A percentile compares a stretch with the other conserved stretches of the same genome.
Conservation (phyloP, 148 eudicot species). For the Nyssa sinensis region DNA sequence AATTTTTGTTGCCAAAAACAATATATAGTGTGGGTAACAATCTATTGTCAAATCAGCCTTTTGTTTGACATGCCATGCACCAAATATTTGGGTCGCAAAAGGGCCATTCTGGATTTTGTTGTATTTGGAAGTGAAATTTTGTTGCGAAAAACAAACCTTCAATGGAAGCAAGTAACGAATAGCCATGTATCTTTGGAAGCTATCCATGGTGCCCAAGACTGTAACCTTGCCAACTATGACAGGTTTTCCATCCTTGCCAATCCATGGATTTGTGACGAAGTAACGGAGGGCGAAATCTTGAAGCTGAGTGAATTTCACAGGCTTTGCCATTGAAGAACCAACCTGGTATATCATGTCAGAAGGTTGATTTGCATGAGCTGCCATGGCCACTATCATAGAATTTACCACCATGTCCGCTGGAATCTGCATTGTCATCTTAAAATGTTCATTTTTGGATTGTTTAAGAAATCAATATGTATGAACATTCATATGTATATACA, state of each 20-base stretch:
- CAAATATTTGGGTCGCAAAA: too few species aligned
- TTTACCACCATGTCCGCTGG: constrained; percentile 67
- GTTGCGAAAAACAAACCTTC: constrained; percentile 31
- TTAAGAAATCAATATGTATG: neutral
- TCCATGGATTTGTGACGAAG: constrained; percentile 49
- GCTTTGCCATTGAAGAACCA: constrained; percentile 55
- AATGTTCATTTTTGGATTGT: neutral
- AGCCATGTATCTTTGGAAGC: constrained; percentile 48
- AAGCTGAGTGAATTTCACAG: constrained; percentile 16
- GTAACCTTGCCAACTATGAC: constrained; percentile 38
- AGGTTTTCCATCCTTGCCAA: constrained; percentile 53
- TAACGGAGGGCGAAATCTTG: constrained; percentile 31
- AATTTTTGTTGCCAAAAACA: neutral
- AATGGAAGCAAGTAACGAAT: constrained; percentile 52
- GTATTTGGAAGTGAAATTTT: too few species aligned
- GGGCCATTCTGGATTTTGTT: too few species aligned
- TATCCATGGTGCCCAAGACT: constrained; percentile 39
- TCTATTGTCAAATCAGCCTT: too few species aligned
- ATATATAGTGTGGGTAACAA: too few species aligned
- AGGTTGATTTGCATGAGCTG: constrained; percentile 31
- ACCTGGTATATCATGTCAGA: constrained; percentile 33
- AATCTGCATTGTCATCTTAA: constrained; percentile 24
- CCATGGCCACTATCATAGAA: constrained; percentile 47
- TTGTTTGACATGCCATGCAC: too few species aligned
- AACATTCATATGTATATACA: neutral